phyloP scores from a whole-genome alignment of 805 yeast species.

The Debaryomyces castellii region DNA sequence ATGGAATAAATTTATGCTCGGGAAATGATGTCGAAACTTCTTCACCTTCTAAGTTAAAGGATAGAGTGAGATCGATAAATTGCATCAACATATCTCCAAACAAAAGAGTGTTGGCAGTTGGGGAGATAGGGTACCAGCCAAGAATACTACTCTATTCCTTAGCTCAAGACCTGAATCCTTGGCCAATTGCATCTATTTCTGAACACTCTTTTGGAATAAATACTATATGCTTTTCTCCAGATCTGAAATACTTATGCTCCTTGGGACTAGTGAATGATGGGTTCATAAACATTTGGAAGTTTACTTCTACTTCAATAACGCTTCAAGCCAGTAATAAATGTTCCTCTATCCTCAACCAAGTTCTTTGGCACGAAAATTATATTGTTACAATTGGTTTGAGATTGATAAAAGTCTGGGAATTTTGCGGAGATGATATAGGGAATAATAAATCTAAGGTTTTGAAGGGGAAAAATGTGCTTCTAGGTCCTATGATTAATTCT shows the following conservation, averaged over 20 bases:
- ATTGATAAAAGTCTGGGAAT: slow-evolving; percentile 61
- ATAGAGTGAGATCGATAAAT: slow-evolving; percentile 50
- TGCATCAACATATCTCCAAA: slow-evolving; percentile 62
- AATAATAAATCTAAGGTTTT: slow-evolving; percentile 26
- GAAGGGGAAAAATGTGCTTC: slow-evolving; percentile 58
- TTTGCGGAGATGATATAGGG: slow-evolving; percentile 22
- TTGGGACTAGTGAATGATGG: slow-evolving; percentile 73
- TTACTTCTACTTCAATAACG: slow-evolving; percentile 18
- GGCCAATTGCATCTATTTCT: slow-evolving; percentile 53
- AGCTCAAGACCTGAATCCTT: slow-evolving; percentile 44
- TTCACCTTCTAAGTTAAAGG: slow-evolving; percentile 27
- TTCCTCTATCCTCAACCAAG: slow-evolving; percentile 54
- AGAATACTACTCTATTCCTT: slow-evolving; percentile 59
- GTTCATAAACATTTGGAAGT: slow-evolving; percentile 59
- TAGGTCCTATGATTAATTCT: slow-evolving; percentile 50
- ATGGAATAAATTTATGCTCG: slow-evolving; percentile 7
- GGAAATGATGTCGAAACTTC: slow-evolving; percentile 4
- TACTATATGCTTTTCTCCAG: slow-evolving; percentile 55
- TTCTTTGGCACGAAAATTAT: slow-evolving; percentile 53
- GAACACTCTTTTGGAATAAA: slow-evolving; percentile 70
- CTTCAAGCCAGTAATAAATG: slow-evolving; percentile 60
- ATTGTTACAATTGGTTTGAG: slow-evolving; percentile 62
- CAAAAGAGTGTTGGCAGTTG: slow-evolving; percentile 57
- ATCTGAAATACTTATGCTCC: slow-evolving; percentile 55
- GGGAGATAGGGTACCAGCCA: slow-evolving; percentile 71